phyloP scores from a whole-genome alignment of 495 filamentous ascomycete species.

The Melanomma pulvis-pyrius region DNA sequence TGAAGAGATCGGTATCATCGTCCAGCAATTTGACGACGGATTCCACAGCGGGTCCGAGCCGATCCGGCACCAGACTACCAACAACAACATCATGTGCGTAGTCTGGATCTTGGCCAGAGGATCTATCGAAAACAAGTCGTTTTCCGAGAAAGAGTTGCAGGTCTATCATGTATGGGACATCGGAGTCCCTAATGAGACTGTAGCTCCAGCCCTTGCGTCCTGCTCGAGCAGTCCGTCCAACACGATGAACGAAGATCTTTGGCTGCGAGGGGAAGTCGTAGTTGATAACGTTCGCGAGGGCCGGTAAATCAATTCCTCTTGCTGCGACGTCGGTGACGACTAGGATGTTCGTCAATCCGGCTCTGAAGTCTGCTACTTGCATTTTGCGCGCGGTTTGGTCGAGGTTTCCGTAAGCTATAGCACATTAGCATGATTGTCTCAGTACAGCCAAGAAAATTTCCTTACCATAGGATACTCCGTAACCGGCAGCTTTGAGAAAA shows the following conservation, averaged over 20 bases:
- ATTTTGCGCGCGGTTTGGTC: slow-evolving; percentile 91
- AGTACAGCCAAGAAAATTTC: neutral
- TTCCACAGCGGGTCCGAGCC: slow-evolving; percentile 73
- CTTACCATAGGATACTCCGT: slow-evolving; percentile 86
- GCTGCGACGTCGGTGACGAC: slow-evolving; percentile 98
- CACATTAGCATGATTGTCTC: neutral
- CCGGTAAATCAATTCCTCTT: slow-evolving; percentile 94
- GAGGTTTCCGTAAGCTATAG: slow-evolving; percentile 88
- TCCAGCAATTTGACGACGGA: slow-evolving; percentile 74
- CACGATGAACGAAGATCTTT: slow-evolving; percentile 95
- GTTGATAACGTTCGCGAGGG: slow-evolving; percentile 97
- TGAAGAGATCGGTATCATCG: slow-evolving; percentile 71
- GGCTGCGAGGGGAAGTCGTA: slow-evolving; percentile 97
- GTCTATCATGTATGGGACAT: slow-evolving; percentile 88
- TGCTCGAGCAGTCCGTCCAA: slow-evolving; percentile 91
- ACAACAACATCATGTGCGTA: slow-evolving; percentile 81
- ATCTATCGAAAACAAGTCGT: slow-evolving; percentile 69
- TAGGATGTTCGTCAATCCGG: slow-evolving; percentile 81
- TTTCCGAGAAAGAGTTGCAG: slow-evolving; percentile 91
- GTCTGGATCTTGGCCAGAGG: slow-evolving; percentile 57
- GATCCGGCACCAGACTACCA: slow-evolving; percentile 69
- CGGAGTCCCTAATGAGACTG: slow-evolving; percentile 80
- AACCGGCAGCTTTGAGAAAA: slow-evolving; percentile 73
- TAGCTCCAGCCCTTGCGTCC: slow-evolving; percentile 93
- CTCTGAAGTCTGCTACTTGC: slow-evolving; percentile 85